Conservation (phyloP, 2,329 filamentous ascomycete species). For the Pestalotiopsis sp. region DNA sequence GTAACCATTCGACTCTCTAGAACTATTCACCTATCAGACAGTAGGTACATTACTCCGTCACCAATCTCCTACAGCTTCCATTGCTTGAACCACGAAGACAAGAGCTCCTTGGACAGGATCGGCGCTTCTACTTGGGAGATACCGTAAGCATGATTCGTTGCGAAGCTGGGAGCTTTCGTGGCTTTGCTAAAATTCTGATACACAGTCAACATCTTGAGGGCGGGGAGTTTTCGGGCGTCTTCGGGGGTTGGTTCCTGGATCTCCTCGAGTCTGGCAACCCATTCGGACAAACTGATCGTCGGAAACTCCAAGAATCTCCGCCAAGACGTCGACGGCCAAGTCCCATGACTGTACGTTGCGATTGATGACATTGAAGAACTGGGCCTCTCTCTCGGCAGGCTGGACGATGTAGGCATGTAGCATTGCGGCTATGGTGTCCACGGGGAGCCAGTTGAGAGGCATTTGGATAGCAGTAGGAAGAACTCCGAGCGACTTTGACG, state of each 20-base stretch:
- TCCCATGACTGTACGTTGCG: neutral
- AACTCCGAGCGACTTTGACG: conserved; percentile 16
- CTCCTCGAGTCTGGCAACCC: neutral
- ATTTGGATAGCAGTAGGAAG: conserved; percentile 14
- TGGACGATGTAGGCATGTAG: conserved; percentile 12
- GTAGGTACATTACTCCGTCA: neutral
- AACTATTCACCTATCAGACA: neutral
- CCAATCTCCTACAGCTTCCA: neutral
- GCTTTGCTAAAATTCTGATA: neutral
- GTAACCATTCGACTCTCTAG: too few relatives aligned
- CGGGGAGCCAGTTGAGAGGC: conserved; percentile 21
- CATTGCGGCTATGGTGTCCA: conserved; percentile 20
- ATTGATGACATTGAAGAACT: conserved; percentile 16
- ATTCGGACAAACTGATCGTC: neutral
- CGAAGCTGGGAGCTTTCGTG: neutral
- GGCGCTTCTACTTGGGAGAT: neutral
- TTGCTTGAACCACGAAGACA: neutral
- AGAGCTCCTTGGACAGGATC: neutral
- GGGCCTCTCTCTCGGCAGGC: neutral
- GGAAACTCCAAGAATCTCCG: neutral
- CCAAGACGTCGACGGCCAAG: neutral
- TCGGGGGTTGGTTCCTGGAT: neutral
- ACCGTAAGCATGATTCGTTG: neutral
- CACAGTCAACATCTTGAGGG: neutral
- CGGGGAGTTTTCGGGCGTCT: neutral